phyloP scores from a whole-genome alignment of 768 basidiomycete species.

The Trametopsis cervina region DNA sequence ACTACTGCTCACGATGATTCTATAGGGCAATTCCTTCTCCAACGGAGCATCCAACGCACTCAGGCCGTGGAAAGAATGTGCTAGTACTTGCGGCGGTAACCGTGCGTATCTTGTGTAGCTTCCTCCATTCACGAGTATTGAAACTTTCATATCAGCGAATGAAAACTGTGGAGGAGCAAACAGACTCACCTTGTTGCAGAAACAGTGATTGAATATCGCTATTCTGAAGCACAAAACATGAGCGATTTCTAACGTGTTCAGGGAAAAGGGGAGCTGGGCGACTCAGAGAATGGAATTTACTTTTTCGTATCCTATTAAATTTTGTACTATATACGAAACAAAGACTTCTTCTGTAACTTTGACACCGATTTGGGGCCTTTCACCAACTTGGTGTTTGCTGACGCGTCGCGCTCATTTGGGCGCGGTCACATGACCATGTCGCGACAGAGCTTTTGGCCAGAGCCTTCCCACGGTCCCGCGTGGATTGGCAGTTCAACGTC shows the following conservation, averaged over 20 bases:
- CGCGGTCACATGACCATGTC: constrained; percentile 6
- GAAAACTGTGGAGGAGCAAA: constrained; percentile 1
- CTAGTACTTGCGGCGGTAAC: not conserved
- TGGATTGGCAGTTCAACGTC: constrained; percentile 3
- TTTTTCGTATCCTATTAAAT: too few species aligned
- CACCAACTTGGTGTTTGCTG: too few species aligned
- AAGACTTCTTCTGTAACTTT: too few species aligned
- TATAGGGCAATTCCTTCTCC: not conserved
- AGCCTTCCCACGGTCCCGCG: constrained; percentile 6
- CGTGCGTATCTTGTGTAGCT: not conserved
- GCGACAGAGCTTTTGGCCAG: constrained; percentile 3
- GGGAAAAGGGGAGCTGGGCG: too few species aligned
- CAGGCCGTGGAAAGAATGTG: not conserved
- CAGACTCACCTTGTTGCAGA: not conserved
- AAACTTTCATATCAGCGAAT: not conserved
- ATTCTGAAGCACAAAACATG: too few species aligned
- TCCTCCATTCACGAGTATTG: not conserved
- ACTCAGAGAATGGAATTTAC: too few species aligned
- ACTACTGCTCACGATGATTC: not conserved
- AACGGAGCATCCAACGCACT: not conserved
- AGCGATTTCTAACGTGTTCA: too few species aligned
- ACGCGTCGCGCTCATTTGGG: constrained; percentile 3
- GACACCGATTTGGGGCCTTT: too few species aligned
- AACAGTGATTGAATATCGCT: too few species aligned
- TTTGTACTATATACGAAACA: too few species aligned